Percentiles rank a stretch among this genome's conserved stretches.
phyloP scores from a whole-genome alignment of 805 yeast species.

The Helenozyma baotianmanensis region DNA sequence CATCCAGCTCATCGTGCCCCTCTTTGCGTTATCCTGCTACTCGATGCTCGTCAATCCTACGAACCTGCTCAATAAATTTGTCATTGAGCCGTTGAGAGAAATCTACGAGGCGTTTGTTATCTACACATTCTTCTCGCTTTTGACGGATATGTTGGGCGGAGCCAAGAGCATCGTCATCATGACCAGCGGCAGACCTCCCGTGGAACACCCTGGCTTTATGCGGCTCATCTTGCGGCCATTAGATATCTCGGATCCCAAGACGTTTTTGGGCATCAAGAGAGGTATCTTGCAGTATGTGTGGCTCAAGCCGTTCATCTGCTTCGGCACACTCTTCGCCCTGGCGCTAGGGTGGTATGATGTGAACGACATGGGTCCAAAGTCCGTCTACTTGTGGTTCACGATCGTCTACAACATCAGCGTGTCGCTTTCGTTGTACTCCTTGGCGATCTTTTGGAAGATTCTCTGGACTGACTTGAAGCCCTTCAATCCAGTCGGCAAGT shows the following conservation, averaged over 20 bases:
- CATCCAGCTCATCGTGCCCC: slow-evolving; percentile 75
- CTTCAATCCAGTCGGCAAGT: slow-evolving; percentile 88
- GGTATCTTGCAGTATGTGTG: slow-evolving; percentile 92
- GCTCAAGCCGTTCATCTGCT: slow-evolving; percentile 81
- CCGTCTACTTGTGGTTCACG: slow-evolving; percentile 61
- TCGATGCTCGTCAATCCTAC: slow-evolving; percentile 45
- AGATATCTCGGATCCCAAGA: slow-evolving; percentile 82
- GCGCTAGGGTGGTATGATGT: slow-evolving; percentile 47
- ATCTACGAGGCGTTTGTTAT: slow-evolving; percentile 95
- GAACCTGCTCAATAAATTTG: slow-evolving; percentile 35
- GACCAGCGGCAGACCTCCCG: slow-evolving; percentile 69
- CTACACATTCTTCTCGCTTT: slow-evolving; percentile 81
- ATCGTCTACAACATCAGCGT: slow-evolving; percentile 75
- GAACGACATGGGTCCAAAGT: slow-evolving; percentile 42
- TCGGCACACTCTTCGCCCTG: slow-evolving; percentile 46
- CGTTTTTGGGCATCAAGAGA: slow-evolving; percentile 71
- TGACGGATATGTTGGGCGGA: slow-evolving; percentile 86
- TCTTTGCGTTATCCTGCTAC: slow-evolving; percentile 72
- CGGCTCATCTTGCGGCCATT: slow-evolving; percentile 49
- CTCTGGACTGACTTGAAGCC: slow-evolving; percentile 70
- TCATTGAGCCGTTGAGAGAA: slow-evolving; percentile 75
- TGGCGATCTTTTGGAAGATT: slow-evolving; percentile 92
- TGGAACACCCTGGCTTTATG: slow-evolving; percentile 56
- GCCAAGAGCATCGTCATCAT: slow-evolving; percentile 77
- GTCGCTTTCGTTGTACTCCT: slow-evolving; percentile 72